phyloP scores from a whole-genome alignment of 352 stramenopile genomes.

The Phytopythium delawarense region DNA sequence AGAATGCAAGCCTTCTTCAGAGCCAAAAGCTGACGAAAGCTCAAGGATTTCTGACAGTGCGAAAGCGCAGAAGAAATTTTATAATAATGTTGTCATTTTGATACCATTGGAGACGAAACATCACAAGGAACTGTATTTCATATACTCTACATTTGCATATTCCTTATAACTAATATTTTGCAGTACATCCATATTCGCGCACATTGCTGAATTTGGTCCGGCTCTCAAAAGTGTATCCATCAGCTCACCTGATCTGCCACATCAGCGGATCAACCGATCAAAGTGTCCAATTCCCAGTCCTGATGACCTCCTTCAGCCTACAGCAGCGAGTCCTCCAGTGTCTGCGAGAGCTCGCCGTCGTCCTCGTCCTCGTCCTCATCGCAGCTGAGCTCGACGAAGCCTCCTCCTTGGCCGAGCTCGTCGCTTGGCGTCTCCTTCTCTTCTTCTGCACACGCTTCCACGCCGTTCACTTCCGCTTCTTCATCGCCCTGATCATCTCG shows the following conservation, averaged over 20 bases:
- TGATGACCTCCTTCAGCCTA: background rate
- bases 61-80: too few relatives aligned
- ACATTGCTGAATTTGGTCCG: background rate
- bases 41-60: too few relatives aligned
- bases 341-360: constrained; percentile 3
- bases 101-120: too few relatives aligned
- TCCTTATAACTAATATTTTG: too few relatives aligned
- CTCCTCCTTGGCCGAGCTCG: background rate
- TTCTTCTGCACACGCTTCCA: background rate
- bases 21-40: too few relatives aligned
- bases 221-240: background rate
- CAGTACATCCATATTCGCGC: background rate
- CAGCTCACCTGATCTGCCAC: background rate
- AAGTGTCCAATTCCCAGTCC: background rate
- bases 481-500: background rate
- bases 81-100: too few relatives aligned
- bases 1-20: too few relatives aligned
- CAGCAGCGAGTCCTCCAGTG: constrained; percentile 1
- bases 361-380: background rate
- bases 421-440: background rate
- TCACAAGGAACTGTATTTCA: too few relatives aligned
- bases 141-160: too few relatives aligned
- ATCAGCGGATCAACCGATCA: background rate
- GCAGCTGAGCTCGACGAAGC: background rate
- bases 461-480: background rate